phyloP scores from a whole-genome alignment of 1,139 yeast species.

The Blastobotrys persicus region DNA sequence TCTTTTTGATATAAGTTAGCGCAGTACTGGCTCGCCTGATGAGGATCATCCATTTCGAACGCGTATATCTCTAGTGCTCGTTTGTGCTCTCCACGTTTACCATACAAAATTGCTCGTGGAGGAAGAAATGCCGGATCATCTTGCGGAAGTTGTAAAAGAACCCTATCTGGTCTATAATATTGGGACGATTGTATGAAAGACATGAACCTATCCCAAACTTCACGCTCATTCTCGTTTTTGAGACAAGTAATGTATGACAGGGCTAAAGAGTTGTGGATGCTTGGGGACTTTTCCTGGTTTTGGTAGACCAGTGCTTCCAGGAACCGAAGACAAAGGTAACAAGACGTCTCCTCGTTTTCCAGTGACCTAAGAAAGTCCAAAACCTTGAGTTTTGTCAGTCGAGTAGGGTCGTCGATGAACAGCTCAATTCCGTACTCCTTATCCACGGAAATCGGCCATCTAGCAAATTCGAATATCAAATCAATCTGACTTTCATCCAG shows the following conservation, averaged over 20 bases:
- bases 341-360: conserved; percentile 24
- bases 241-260: conserved; percentile 51
- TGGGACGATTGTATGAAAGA: conserved; percentile 31
- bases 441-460: conserved; percentile 51
- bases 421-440: conserved; percentile 47
- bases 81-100: conserved; percentile 59
- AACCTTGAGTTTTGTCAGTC: conserved; percentile 54
- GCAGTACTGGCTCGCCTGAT: conserved; percentile 58
- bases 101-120: conserved; percentile 58
- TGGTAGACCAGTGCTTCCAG: conserved; percentile 59
- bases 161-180: conserved; percentile 38
- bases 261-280: conserved; percentile 54
- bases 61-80: conserved; percentile 64
- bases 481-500: conserved; percentile 51
- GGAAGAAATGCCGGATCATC: conserved; percentile 33
- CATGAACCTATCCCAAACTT: conserved; percentile 27
- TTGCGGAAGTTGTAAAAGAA: conserved; percentile 33
- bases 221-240: conserved; percentile 22
- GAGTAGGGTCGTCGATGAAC: conserved; percentile 61
- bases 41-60: conserved; percentile 56
- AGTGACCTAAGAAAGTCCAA: conserved; percentile 43
- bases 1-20: conserved; percentile 48
- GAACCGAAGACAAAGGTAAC: conserved; percentile 48
- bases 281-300: conserved; percentile 44
- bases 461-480: conserved; percentile 57